Evolutionary conservation across 1,284 basidiomycete species (phyloP), one percentile per base, ranked within the genome.

Genomic region (Rhodofomes roseus): DNA sequence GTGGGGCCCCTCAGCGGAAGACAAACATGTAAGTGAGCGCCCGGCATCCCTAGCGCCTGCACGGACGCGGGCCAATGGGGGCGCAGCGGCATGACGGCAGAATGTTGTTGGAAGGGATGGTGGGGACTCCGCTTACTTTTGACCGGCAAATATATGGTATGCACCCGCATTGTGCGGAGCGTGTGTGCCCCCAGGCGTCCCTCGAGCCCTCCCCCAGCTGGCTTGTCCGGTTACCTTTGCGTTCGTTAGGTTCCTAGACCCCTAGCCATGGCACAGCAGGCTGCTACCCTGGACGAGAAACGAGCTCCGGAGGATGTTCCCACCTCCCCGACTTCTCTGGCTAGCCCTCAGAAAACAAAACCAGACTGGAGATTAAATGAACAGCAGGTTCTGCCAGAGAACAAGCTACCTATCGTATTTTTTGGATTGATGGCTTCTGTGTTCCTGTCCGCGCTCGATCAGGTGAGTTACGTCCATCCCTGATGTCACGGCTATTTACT

Each of bases 371-470:
- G 75, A 59, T 60, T 60, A 9, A 61, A 67, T 44, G 77, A 79
- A 58, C 67, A 76, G 56, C 77, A 78, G 62, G 72, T 76, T 39
- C 66, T 79, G 0, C 77, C 77, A 2, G 68, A 76, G 53, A 78
- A 78, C 60, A 72, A 74, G 34, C 67, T 81, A 18, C 63, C 67
- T 41, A 66, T 80, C 55, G 78, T 81, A 3, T 77, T 77, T 58
- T 60, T 66, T 34, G 77, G 77, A 2, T 65, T 80, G 55, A 78
- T 79, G 71, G 65, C 73, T 20, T 74, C 76, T 57, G 71, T 74
- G 4, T 81, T 82, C 64, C 67, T 82, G 25, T 78, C 76, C 8
- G 76, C 76, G 1, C 63, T 77, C 51, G 75, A 77, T 57, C 75
- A 77, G 70, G 76, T 77, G 52, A 60, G 69, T 64, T 20, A 52